phyloP scores from a whole-genome alignment of 306 rosid species.

The Vachellia pachyceras region DNA sequence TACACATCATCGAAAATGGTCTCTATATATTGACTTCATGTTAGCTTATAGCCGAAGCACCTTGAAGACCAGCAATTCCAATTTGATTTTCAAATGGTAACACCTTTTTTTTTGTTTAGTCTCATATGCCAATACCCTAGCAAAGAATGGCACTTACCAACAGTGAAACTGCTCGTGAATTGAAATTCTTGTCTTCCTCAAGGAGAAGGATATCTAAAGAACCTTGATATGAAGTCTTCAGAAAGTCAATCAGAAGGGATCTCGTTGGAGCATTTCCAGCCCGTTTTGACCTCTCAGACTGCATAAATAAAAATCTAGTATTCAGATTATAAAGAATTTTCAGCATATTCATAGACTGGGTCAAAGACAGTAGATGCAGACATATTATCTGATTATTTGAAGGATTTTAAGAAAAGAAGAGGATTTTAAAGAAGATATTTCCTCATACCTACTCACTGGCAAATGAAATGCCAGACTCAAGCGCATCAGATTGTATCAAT shows the following conservation, averaged over 20 bases:
- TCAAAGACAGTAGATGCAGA: conserved; percentile 28
- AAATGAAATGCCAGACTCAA: conserved; percentile 77
- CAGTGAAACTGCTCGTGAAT: conserved; percentile 73
- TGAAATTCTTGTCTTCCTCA: conserved; percentile 81
- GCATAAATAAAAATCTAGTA: conserved; percentile 38
- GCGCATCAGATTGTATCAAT: conserved; percentile 69
- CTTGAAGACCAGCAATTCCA: conserved; percentile 5
- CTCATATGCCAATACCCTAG: conserved; percentile 13
- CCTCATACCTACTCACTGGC: conserved; percentile 75
- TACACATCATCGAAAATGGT: background rate
- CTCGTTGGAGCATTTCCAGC: conserved; percentile 82
- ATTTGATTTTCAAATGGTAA: conserved; percentile 14
- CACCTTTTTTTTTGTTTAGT: conserved; percentile 9
- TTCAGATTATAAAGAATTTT: conserved; percentile 12
- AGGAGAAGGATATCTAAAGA: conserved; percentile 74
- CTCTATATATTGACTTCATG: conserved; percentile 5
- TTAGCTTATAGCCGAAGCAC: conserved; percentile 21
- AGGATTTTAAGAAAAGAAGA: conserved; percentile 7
- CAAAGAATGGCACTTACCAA: conserved; percentile 52
- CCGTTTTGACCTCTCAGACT: conserved; percentile 88
- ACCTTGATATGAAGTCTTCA: conserved; percentile 70
- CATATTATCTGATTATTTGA: conserved; percentile 29
- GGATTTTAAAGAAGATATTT: conserved; percentile 43
- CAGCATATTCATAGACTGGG: conserved; percentile 6
- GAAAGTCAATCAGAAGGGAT: conserved; percentile 67